phyloP scores from a whole-genome alignment of 176 grass and related monocot genomes.

The Themeda triandra region DNA sequence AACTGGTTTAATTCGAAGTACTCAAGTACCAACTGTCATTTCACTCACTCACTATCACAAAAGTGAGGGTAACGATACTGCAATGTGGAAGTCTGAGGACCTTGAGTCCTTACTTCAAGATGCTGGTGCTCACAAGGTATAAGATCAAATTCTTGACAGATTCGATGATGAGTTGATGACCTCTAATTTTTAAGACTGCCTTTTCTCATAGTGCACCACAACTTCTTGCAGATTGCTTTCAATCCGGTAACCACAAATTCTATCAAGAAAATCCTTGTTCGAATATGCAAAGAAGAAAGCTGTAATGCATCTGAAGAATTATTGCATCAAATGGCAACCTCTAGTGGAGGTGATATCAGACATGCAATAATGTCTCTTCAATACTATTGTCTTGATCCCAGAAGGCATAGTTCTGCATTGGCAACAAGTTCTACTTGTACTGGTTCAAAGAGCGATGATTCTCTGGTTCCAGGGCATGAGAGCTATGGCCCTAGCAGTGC shows the following conservation, averaged over 20 bases:
- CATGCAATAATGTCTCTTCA: slow-evolving; percentile 96
- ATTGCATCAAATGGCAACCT: slow-evolving; percentile 82
- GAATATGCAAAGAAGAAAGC: slow-evolving; percentile 80
- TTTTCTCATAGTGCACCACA: slow-evolving; percentile 1
- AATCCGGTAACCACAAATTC: slow-evolving; percentile 86
- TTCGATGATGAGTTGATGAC: slow-evolving; percentile 2
- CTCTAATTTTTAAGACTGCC: slow-evolving; percentile 5
- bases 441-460: slow-evolving; percentile 21
- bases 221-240: slow-evolving; percentile 69
- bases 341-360: slow-evolving; percentile 86
- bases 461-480: slow-evolving; percentile 28
- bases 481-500: slow-evolving; percentile 32
- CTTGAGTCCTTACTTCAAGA: slow-evolving; percentile 73
- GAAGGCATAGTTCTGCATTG: slow-evolving; percentile 27
- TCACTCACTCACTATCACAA: slow-evolving; percentile 77
- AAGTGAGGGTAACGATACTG: slow-evolving; percentile 56
- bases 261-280: slow-evolving; percentile 76
- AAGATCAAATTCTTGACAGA: not conserved
- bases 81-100: slow-evolving; percentile 57
- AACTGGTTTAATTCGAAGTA: slow-evolving; percentile 56
- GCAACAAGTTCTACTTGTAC: slow-evolving; percentile 20
- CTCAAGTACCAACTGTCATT: slow-evolving; percentile 80
- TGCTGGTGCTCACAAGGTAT: slow-evolving; percentile 89
- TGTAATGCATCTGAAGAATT: slow-evolving; percentile 53
- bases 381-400: slow-evolving; percentile 66